phyloP scores from a whole-genome alignment of 2,329 filamentous ascomycete genomes.

The Colletotrichum orchidophilum region DNA sequence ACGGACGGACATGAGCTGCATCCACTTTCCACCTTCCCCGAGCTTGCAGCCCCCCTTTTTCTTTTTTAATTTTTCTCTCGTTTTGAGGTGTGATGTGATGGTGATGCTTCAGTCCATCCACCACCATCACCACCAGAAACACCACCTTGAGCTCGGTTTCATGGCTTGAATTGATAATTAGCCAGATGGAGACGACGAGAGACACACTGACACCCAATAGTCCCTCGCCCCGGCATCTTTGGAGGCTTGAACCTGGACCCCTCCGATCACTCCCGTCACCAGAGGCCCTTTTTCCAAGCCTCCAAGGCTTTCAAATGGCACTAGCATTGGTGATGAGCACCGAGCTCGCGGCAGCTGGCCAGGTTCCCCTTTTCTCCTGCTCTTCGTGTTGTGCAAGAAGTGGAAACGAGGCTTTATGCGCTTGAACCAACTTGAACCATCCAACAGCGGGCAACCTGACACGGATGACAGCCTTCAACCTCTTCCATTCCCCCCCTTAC shows the following conservation, averaged over 20 bases:
- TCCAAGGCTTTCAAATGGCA: background rate
- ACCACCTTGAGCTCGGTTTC: slow-evolving; percentile 4
- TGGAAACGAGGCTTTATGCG: slow-evolving; percentile 30
- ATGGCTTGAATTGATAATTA: slow-evolving; percentile 15
- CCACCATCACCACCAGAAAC: slow-evolving; percentile 10
- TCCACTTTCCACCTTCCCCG: slow-evolving; percentile 33
- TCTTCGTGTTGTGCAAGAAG: slow-evolving; percentile 6
- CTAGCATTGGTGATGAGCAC: slow-evolving; percentile 21
- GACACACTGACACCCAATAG: background rate
- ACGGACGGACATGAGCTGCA: slow-evolving; percentile 23
- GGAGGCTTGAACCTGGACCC: slow-evolving; percentile 5
- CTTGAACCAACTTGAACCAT: background rate
- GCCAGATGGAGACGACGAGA: background rate
- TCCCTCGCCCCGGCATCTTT: background rate
- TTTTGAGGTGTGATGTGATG: slow-evolving; percentile 11
- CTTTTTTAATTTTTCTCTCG: slow-evolving; percentile 19
- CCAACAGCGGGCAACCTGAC: slow-evolving; percentile 29
- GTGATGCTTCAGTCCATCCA: slow-evolving; percentile 14
- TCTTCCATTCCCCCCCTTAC: no score
- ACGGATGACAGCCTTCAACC: background rate
- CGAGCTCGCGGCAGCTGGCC: slow-evolving; percentile 15
- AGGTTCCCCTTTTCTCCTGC: slow-evolving; percentile 28
- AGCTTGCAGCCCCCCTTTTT: slow-evolving; percentile 24
- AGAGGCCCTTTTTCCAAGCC: background rate
- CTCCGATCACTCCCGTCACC: slow-evolving; percentile 18